Conservation (phyloP, 805 yeast species). For the Suhomyces sp. region DNA sequence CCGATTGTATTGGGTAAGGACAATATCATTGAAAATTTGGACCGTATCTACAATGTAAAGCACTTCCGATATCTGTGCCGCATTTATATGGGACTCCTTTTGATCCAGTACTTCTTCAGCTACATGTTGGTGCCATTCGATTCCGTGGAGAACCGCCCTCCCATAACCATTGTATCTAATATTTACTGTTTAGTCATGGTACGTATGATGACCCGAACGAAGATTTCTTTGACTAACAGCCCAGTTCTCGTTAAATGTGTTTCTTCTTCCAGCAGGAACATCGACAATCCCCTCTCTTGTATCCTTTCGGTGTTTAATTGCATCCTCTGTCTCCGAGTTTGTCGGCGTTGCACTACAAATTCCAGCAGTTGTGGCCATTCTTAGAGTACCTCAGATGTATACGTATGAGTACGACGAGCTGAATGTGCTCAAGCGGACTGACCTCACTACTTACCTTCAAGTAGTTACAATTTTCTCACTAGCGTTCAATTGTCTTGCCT, state of each 20-base stretch:
- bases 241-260: slow-evolving; percentile 18
- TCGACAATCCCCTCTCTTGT: slow-evolving; percentile 11
- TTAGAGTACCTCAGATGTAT: slow-evolving; percentile 23
- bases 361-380: slow-evolving; percentile 16
- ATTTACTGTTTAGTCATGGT: slow-evolving; percentile 13
- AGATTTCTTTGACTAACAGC: background rate
- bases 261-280: slow-evolving; percentile 22
- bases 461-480: slow-evolving; percentile 15
- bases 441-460: slow-evolving; percentile 30
- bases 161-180: slow-evolving; percentile 19
- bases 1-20: background rate
- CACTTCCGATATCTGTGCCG: slow-evolving; percentile 11
- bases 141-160: slow-evolving; percentile 31
- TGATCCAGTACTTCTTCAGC: slow-evolving; percentile 27
- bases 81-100: slow-evolving; percentile 19
- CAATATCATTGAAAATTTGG: slow-evolving; percentile 1
- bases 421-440: slow-evolving; percentile 14
- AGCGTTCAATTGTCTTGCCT: background rate
- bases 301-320: background rate
- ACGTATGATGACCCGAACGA: background rate
- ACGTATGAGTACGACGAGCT: slow-evolving; percentile 22
- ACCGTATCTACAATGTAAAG: slow-evolving; percentile 15
- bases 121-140: slow-evolving; percentile 35
- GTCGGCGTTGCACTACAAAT: slow-evolving; percentile 15
- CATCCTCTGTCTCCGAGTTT: background rate